A percentile compares a stretch with the other conserved stretches of the same genome.
Conservation (phyloP, 345 rosid genomes). For the thale cress (Arabidopsis thaliana) region TAIR10.1 NC_003070.9:30322501-30323000, state of each 20-base stretch:
- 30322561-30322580: constrained; percentile 99
- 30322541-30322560: constrained; percentile 88
- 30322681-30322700: constrained; percentile 6
- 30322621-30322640: constrained; percentile 82
- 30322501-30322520: constrained; percentile 88
- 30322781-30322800: constrained; percentile 99
- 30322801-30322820: constrained; percentile 32
- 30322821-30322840: background rate
- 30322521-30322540: constrained; percentile 87
- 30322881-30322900: constrained; percentile 2
- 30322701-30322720: constrained; percentile 49
- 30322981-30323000: constrained; percentile 85
- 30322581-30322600: constrained; percentile 94
- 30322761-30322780: constrained; percentile 58
- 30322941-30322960: constrained; percentile 92
- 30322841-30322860: constrained; percentile 1
- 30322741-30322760: constrained; percentile 78
- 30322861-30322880: constrained; percentile 5
- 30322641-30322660: constrained; percentile 41
- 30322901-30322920: constrained; percentile 73
- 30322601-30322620: constrained; percentile 98
- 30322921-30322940: constrained; percentile 98
- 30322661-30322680: background rate
- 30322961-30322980: constrained; percentile 86
- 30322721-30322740: constrained; percentile 92